A percentile compares a stretch with the other conserved stretches of the same genome.
phyloP scores from a whole-genome alignment of 371 early-diverging fungal species.

The Capillidium rhysosporum region DNA sequence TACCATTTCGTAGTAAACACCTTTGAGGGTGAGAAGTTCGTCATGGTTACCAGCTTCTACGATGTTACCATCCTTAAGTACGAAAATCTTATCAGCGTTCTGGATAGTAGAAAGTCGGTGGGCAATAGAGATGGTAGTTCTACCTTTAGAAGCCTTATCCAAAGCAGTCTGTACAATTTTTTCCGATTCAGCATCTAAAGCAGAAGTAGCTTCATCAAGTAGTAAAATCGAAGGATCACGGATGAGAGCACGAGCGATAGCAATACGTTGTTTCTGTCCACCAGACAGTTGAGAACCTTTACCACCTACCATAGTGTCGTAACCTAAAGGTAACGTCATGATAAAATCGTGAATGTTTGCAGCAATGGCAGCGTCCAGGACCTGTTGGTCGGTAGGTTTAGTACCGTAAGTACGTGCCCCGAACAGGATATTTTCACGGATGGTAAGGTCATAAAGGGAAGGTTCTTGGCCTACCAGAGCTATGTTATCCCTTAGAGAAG shows the following conservation, averaged over 20 bases:
- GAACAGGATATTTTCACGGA: constrained; percentile 59
- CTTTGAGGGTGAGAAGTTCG: constrained; percentile 26
- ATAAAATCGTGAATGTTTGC: constrained; percentile 69
- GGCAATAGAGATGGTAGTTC: constrained; percentile 49
- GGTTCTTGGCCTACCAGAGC: constrained; percentile 79
- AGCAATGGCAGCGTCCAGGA: constrained; percentile 30
- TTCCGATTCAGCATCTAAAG: constrained; percentile 65
- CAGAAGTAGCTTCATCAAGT: constrained; percentile 26
- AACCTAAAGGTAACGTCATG: constrained; percentile 35
- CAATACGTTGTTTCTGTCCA: constrained; percentile 50
- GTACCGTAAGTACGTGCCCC: constrained; percentile 16
- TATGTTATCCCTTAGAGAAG: constrained; percentile 35
- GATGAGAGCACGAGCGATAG: constrained; percentile 39
- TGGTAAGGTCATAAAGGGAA: constrained; percentile 47
- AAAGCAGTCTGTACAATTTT: constrained; percentile 72
- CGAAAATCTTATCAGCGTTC: constrained; percentile 52
- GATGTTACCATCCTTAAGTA: constrained; percentile 50
- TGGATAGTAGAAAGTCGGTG: constrained; percentile 48
- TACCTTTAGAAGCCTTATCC: constrained; percentile 43
- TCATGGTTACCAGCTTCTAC: constrained; percentile 70
- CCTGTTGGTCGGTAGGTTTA: constrained; percentile 22
- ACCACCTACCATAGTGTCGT: constrained; percentile 59
- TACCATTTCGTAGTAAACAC: constrained; percentile 18
- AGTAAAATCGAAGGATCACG: constrained; percentile 33
- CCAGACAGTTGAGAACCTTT: constrained; percentile 44